These are phyloP conservation scores for Colletotrichum tropicale DNA, from an alignment of 2,329 filamentous ascomycete genomes.

Conservation along the genomic window DNA sequence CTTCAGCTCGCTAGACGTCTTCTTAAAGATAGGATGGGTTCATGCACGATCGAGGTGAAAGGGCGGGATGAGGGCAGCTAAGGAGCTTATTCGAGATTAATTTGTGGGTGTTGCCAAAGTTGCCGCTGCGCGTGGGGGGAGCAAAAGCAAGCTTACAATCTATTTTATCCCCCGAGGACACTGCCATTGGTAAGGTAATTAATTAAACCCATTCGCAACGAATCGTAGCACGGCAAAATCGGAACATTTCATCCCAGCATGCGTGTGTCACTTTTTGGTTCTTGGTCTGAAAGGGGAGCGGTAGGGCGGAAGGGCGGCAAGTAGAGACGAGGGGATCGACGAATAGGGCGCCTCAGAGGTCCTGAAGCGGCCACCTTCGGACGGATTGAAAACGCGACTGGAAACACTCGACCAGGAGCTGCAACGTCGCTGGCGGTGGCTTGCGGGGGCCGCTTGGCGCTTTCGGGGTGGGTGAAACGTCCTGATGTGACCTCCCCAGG, in stretches of 20 bases:
- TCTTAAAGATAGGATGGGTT: neutral
- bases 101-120: neutral
- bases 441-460: neutral
- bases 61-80: neutral
- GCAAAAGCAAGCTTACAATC: neutral
- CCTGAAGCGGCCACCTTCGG: neutral
- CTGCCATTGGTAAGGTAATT: neutral
- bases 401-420: constrained; percentile 7
- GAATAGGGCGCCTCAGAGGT: neutral
- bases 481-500: neutral
- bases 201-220: neutral
- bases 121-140: neutral
- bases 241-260: neutral
- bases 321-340: constrained; percentile 5
- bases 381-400: constrained; percentile 13
- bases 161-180: neutral
- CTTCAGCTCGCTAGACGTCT: neutral
- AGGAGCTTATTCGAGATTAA: neutral
- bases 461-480: constrained; percentile 8
- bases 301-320: constrained; percentile 3
- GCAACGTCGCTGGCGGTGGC: neutral
- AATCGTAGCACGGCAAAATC: neutral
- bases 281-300: neutral
- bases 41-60: neutral
- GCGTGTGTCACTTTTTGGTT: neutral